Conservation (phyloP, 305 asterid genomes). For the Stenogyne calaminthoides region DNA sequence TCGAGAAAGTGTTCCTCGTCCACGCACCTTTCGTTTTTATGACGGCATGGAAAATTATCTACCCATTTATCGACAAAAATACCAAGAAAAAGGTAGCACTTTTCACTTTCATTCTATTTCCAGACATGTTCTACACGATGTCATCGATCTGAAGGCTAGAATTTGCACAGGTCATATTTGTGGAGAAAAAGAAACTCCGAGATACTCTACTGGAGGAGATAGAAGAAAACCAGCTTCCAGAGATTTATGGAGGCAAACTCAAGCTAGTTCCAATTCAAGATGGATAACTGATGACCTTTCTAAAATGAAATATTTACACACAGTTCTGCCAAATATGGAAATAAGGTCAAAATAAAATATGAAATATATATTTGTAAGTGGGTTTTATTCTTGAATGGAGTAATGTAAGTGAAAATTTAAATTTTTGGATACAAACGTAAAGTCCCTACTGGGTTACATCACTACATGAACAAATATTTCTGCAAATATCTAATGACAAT, state of each 20-base stretch:
- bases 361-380: background rate
- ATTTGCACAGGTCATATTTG: slow-evolving; percentile 59
- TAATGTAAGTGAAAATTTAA: background rate
- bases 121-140: background rate
- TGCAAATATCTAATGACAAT: background rate
- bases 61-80: slow-evolving; percentile 66
- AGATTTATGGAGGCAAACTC: slow-evolving; percentile 77
- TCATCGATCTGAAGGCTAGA: background rate
- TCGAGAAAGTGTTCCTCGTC: slow-evolving; percentile 48
- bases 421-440: no score
- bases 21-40: slow-evolving; percentile 62
- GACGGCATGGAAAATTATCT: slow-evolving; percentile 62
- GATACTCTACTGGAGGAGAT: slow-evolving; percentile 62
- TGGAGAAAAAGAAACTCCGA: slow-evolving; percentile 51
- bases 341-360: no score
- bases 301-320: background rate
- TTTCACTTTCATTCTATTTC: background rate
- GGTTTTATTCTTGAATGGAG: no score
- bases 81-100: slow-evolving; percentile 67
- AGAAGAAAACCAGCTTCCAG: slow-evolving; percentile 75
- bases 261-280: slow-evolving; percentile 70
- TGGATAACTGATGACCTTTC: slow-evolving; percentile 23
- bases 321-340: background rate
- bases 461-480: no score
- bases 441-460: no score